Base-by-base conservation (phyloP, 495 filamentous ascomycete species). In the Neurospora cerealis region DNA sequence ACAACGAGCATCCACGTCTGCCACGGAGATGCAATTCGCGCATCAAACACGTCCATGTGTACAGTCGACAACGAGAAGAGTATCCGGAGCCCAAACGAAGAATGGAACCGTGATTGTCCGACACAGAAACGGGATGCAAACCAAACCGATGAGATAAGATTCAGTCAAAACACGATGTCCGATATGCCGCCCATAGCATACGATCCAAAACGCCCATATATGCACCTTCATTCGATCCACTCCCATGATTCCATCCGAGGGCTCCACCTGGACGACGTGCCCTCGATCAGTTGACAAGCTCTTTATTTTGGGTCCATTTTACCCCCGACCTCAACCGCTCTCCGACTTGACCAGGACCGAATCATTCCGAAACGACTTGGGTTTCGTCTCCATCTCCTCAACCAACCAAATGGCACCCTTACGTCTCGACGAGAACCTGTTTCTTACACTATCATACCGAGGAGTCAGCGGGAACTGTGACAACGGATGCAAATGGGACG, bases 331-430 rank as follows among this genome's bases (percentile, higher is more conserved):
- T 62, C 54, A 62, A 62, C 70, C 28, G 21, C 48, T 69, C 32
- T 74, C 70, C 44, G 37, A 19, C 17, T 34, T 39, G 5, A 41
- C 60, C 28, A 39, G 74, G 15, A 76, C 71, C 62, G 72, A 74
- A 17, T 62, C 24, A 32, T 17, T 32, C 24, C 24, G 54, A 19
- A 76, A 28, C 40, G 46, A 39, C 72, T 72, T 42, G 28, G 38
- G 9, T 32, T 70, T 42, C n/a, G 34, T 39, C 39, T 54, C 48
- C 5, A 15, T 34, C 0, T 37, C 72, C 40, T 77, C 76, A 2
- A 17, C 54, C 24, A 80, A 42, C 54, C 77, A 70, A 44, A 81
- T 80, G 5, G 70, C 72, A 17, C 79, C 80, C 60, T 76, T 71
- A 1, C 62, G 54, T 32, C 2, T 32, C 24, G 54, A 62, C 5